phyloP scores from a whole-genome alignment of 345 rosid genomes.

The Eucalyptus lansdowneana region DNA sequence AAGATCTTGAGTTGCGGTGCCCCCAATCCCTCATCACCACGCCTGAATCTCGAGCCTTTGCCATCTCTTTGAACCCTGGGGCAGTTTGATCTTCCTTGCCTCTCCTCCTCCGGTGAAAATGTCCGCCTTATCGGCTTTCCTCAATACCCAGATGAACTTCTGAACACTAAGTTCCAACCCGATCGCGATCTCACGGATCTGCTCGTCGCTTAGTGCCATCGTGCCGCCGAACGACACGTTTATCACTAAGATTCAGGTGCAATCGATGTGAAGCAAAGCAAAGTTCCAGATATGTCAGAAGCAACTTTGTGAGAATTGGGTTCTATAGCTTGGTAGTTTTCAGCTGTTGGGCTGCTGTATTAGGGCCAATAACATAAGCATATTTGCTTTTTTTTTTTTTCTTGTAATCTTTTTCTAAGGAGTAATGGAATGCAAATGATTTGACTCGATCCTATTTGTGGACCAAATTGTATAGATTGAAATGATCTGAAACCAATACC shows the following conservation, averaged over 20 bases:
- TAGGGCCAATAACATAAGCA: neutral
- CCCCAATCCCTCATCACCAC: conserved; percentile 47
- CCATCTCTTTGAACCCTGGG: conserved; percentile 26
- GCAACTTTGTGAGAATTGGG: neutral
- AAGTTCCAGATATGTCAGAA: neutral
- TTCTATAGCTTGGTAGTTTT: neutral
- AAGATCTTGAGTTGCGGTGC: conserved; percentile 50
- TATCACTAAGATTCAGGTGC: neutral
- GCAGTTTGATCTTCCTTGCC: conserved; percentile 3
- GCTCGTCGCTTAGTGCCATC: neutral
- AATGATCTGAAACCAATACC: no score
- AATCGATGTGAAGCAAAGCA: neutral
- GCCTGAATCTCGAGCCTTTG: conserved; percentile 14
- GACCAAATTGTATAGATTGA: no score
- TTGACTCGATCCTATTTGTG: no score
- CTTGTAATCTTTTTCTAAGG: no score
- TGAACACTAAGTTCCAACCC: conserved; percentile 8
- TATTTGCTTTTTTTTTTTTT: neutral
- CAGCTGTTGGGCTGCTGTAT: neutral
- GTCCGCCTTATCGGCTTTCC: conserved; percentile 47
- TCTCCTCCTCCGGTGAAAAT: conserved; percentile 5
- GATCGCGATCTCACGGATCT: neutral
- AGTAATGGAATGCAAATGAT: no score
- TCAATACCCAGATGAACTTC: conserved; percentile 46
- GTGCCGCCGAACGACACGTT: conserved; percentile 7